phyloP scores from a whole-genome alignment of 768 basidiomycete genomes.

The Hygrophoropsis aurantiaca region DNA sequence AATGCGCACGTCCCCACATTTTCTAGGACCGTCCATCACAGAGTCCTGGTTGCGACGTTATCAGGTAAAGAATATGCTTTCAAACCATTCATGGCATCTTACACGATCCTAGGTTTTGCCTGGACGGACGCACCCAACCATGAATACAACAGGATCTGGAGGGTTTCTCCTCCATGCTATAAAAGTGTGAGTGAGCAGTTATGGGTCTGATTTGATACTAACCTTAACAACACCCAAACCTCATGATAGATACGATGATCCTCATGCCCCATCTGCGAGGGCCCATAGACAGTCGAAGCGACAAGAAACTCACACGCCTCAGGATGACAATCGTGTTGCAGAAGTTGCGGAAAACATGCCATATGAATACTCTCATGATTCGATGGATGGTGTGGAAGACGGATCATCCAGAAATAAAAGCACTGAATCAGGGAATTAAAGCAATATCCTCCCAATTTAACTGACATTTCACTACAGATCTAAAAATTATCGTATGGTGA shows the following conservation, averaged over 20 bases:
- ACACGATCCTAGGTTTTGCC: constrained; percentile 63
- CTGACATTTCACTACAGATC: too few species aligned
- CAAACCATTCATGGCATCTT: neutral
- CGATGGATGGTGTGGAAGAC: too few species aligned
- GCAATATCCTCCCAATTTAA: too few species aligned
- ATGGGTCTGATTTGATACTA: neutral
- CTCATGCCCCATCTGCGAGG: constrained; percentile 53
- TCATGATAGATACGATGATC: constrained; percentile 62
- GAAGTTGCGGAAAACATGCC: too few species aligned
- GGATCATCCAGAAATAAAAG: too few species aligned
- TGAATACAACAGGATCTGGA: constrained; percentile 87
- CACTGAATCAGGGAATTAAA: too few species aligned
- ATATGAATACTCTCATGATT: too few species aligned
- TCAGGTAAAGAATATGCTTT: constrained; percentile 49
- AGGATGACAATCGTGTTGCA: neutral
- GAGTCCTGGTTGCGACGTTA: constrained; percentile 89
- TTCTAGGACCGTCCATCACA: constrained; percentile 75
- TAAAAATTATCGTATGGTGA: too few species aligned
- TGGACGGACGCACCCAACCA: constrained; percentile 92
- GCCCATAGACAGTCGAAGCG: constrained; percentile 45
- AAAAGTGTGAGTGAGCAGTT: constrained; percentile 64
- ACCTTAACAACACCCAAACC: neutral
- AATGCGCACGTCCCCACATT: constrained; percentile 64
- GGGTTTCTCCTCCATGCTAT: constrained; percentile 84
- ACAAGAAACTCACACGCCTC: constrained; percentile 1